A percentile compares a stretch with the other conserved stretches of the same genome.
These are phyloP conservation scores for Datisca glomerata DNA, from an alignment of 306 rosid species.

Conservation along the genomic window DNA sequence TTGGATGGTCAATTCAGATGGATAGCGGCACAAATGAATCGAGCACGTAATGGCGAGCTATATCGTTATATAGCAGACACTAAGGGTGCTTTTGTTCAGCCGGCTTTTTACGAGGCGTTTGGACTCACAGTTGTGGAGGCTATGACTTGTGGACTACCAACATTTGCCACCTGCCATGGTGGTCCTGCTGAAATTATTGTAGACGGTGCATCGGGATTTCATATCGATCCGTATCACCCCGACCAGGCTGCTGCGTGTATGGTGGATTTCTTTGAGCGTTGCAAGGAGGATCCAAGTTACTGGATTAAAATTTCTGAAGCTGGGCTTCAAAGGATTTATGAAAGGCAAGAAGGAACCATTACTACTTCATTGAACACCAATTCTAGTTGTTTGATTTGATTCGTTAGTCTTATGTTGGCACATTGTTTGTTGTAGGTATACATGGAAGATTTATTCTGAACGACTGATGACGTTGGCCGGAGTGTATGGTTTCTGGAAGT, in stretches of 20 bases:
- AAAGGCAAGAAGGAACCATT: constrained; percentile 32
- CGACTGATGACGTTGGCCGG: constrained; percentile 90
- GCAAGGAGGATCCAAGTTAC: constrained; percentile 54
- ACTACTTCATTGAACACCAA: neutral
- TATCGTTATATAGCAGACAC: constrained; percentile 88
- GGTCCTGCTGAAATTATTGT: constrained; percentile 98
- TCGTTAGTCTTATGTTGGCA: too few species aligned
- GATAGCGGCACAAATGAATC: constrained; percentile 75
- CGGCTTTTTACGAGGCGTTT: constrained; percentile 94
- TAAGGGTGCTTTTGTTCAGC: constrained; percentile 84
- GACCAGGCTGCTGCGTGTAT: constrained; percentile 42
- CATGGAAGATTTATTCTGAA: constrained; percentile 90
- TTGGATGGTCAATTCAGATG: constrained; percentile 72
- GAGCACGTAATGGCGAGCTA: constrained; percentile 90
- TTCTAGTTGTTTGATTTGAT: neutral
- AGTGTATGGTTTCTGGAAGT: constrained; percentile 92
- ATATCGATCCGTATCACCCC: constrained; percentile 91
- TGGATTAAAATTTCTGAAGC: constrained; percentile 69
- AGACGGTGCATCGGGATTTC: constrained; percentile 75
- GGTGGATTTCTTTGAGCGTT: constrained; percentile 50
- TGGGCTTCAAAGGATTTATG: constrained; percentile 76
- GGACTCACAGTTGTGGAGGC: constrained; percentile 98
- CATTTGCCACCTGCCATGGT: constrained; percentile 85
- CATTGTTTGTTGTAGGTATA: constrained; percentile 71
- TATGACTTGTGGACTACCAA: constrained; percentile 89